A percentile compares a stretch with the other conserved stretches of the same genome.
Evolutionary conservation across 768 basidiomycete species (phyloP).

Genomic region (Leccinum boreale): DNA sequence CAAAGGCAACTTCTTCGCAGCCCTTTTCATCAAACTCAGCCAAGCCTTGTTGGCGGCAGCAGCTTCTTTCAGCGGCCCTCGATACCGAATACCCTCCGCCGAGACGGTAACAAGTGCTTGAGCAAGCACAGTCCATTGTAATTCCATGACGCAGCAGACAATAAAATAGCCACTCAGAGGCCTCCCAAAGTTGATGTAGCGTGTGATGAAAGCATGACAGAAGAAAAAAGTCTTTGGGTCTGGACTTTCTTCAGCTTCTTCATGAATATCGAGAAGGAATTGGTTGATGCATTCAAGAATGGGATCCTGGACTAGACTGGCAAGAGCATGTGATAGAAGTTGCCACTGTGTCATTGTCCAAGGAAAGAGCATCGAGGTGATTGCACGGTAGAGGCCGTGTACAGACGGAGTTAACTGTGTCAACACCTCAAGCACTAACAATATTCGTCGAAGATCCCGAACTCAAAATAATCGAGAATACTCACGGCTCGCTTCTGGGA

Average conservation of each 20-base stretch:
- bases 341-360: constrained; percentile 73
- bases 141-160: constrained; percentile 86
- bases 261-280: constrained; percentile 57
- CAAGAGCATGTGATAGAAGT: constrained; percentile 48
- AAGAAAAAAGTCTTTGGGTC: constrained; percentile 42
- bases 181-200: constrained; percentile 71
- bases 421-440: constrained; percentile 63
- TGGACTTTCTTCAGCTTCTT: constrained; percentile 48
- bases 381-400: constrained; percentile 84
- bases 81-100: constrained; percentile 21
- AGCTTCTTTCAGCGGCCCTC: constrained; percentile 53
- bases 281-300: constrained; percentile 73
- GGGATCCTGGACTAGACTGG: constrained; percentile 58
- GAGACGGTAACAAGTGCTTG: constrained; percentile 53
- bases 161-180: constrained; percentile 86
- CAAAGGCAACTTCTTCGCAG: constrained; percentile 37
- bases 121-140: constrained; percentile 80
- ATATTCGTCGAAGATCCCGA: not conserved
- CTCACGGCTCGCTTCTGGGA: constrained; percentile 56
- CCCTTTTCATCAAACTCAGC: constrained; percentile 59
- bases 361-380: constrained; percentile 71
- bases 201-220: constrained; percentile 66
- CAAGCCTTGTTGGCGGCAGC: constrained; percentile 84
- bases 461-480: constrained; percentile 1
- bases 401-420: constrained; percentile 77